Percentiles rank a stretch among this genome's conserved stretches.
Conservation (phyloP, 495 filamentous ascomycete species). For the Tuber indicum region DNA sequence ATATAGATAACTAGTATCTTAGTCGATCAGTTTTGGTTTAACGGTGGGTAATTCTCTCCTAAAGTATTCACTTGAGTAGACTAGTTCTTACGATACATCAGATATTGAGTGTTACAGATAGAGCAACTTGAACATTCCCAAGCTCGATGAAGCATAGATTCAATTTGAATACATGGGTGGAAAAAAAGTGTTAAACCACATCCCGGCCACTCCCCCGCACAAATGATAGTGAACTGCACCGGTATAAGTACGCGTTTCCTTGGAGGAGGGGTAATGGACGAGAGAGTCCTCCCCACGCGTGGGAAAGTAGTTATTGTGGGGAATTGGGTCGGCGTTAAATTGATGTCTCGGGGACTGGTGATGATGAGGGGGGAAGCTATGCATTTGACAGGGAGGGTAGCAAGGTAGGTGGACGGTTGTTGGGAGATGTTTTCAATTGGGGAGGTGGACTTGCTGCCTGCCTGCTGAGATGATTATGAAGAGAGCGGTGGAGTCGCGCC, state of each 20-base stretch:
- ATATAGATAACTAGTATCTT: too few relatives aligned
- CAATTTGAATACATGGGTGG: too few relatives aligned
- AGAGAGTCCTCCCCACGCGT: slow-evolving; percentile 64
- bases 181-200: slow-evolving; percentile 53
- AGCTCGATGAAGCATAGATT: too few relatives aligned
- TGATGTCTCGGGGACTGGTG: slow-evolving; percentile 66
- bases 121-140: too few relatives aligned
- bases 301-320: slow-evolving; percentile 86
- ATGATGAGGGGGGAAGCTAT: slow-evolving; percentile 78
- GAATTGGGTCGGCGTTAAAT: slow-evolving; percentile 66
- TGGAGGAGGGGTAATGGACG: slow-evolving; percentile 79
- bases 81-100: too few relatives aligned
- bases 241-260: slow-evolving; percentile 67
- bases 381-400: slow-evolving; percentile 92
- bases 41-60: too few relatives aligned
- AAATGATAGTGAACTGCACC: slow-evolving; percentile 79
- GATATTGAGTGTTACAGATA: too few relatives aligned
- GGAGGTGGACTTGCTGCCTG: slow-evolving; percentile 74
- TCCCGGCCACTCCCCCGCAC: slow-evolving; percentile 65
- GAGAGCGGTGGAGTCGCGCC: slow-evolving; percentile 63
- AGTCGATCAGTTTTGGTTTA: too few relatives aligned
- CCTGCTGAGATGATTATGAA: slow-evolving; percentile 83
- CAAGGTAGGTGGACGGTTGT: slow-evolving; percentile 44
- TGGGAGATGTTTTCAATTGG: slow-evolving; percentile 28
- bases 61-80: too few relatives aligned